Base-by-base conservation (phyloP, 805 yeast genomes). In the Yamadazyma akitaensis region DNA sequence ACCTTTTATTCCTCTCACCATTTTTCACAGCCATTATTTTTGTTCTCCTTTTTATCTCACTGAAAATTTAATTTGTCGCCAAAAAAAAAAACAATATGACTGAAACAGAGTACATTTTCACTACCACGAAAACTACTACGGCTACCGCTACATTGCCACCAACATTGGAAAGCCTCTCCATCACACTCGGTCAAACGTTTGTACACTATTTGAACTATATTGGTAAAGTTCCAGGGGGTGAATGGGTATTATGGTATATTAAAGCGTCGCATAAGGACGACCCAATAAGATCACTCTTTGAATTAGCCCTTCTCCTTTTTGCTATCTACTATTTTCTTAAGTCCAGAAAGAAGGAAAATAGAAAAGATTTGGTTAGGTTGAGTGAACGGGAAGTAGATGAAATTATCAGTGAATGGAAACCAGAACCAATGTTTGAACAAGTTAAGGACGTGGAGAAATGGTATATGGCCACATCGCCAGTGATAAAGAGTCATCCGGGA, bases 251-350 rank as follows among this genome's bases (percentile, higher is more conserved):
- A 28, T 68, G 90, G 47, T 94, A 94, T 65, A 84, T 94, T 58
- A 76, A 76, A 53, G 82, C 90, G 11, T 89, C 97, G 2, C 91
- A 91, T 63, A 90, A 89, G 63, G 81, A 94, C 65, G 99, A 94
- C 64, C 99, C 99, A 1, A 77, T 89, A 50, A 80, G 99, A 58
- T 87, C 98, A 0, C 60, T 88, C 7, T 73, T 94, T 45, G 99
- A 94, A 67, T 64, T 86, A 32, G 72, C 82, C 14, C 73, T 94
- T 56, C 79, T 90, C 30, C 62, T 90, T 12, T 86, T 91, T 64
- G 98, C 96, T 3, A 70, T 90, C 50, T 76, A 85, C 54, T 94
- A 94, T 68, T 90, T 92, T 56, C 64, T 80, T 63, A 88, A 85
- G 48, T 84, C 85, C 34, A 86, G 81, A 70, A 85, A 82, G 63